Evolutionary conservation across 1,139 yeast species (phyloP), one percentile per base, ranked within the genome.

Genomic region (Tardiomyces digboiensis): DNA sequence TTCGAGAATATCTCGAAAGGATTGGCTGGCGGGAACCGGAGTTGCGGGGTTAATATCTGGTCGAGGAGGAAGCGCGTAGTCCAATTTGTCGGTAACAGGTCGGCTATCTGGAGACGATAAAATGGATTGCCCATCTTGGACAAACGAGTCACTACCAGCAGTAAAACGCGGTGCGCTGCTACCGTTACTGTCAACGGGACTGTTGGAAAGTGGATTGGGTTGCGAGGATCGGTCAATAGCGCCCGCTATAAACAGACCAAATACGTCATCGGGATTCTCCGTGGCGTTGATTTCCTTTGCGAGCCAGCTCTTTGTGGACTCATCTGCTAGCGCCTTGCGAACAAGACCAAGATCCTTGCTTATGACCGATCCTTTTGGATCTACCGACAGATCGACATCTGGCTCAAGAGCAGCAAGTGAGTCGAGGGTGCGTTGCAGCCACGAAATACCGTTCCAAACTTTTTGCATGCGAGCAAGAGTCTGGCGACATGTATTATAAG

Each of bases 371-470:
- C 54, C 53, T 23, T 49, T 52, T n/a, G 57, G 43, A 22, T 45
- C 46, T 14, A 47, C 51, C 4, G 53, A 47, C 33, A 58, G 51
- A 41, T 58, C 61, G 16, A 58, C 61, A 39, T 58, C 61, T 4
- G 56, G 57, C 43, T 58, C 61, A 2, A 52, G 46, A 1, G 58
- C 56, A 10, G 53, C 60, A 21, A 57, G 42, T 7, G 61, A 58
- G 36, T 56, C 60, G 29, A 58, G 46, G 19, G 52, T 52, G 21
- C 51, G 44, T 19, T 53, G 47, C 19, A 54, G 58, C 61, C 61
- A 58, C 16, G 58, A 54, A 7, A 56, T 56, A 4, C 61, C 61
- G 4, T 52, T 43, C 61, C 61, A 58, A 3, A 52, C 46, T 14
- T 40, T 36, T 29, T 54, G 55, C 52, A 57, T 52, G 13, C 57